phyloP scores from a whole-genome alignment of 495 filamentous ascomycete genomes.

The Barbatosphaeria neglecta region DNA sequence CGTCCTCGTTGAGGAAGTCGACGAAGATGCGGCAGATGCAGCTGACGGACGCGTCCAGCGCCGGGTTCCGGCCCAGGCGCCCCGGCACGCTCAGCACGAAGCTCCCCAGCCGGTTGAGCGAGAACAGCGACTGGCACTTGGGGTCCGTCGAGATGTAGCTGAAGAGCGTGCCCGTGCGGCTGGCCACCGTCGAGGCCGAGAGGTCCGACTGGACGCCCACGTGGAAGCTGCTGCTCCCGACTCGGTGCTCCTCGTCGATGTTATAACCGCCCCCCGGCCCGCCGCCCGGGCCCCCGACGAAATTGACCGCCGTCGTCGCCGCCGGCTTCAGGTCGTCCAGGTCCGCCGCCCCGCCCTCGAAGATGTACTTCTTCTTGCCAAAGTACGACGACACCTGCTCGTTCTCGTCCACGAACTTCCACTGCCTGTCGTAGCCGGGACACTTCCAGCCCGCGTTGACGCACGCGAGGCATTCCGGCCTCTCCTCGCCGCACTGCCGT shows the following conservation, averaged over 20 bases:
- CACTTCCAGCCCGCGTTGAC: not conserved
- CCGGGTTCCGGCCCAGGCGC: not conserved
- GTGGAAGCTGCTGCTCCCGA: not conserved
- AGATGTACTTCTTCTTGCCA: conserved; percentile 1
- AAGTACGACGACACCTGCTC: not conserved
- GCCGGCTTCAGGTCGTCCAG: not conserved
- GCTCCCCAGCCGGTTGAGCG: not conserved
- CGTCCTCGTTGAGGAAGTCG: not conserved
- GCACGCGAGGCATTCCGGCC: not conserved
- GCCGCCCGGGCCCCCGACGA: not conserved
- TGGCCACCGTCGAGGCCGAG: not conserved
- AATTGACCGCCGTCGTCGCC: not conserved
- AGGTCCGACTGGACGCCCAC: not conserved
- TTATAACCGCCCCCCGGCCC: not conserved
- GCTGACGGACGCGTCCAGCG: not conserved
- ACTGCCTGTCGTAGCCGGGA: not conserved
- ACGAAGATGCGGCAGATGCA: not conserved
- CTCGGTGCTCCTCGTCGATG: not conserved
- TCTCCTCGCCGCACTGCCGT: not conserved
- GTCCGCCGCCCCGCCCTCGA: not conserved
- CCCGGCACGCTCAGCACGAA: not conserved
- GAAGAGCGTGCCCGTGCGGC: not conserved
- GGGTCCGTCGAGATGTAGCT: not conserved
- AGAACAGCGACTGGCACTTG: not conserved
- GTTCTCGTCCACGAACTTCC: conserved; percentile 1